Evolutionary conservation across 352 stramenopile species (phyloP).

Genomic region (Globisporangium heterothallicum): DNA sequence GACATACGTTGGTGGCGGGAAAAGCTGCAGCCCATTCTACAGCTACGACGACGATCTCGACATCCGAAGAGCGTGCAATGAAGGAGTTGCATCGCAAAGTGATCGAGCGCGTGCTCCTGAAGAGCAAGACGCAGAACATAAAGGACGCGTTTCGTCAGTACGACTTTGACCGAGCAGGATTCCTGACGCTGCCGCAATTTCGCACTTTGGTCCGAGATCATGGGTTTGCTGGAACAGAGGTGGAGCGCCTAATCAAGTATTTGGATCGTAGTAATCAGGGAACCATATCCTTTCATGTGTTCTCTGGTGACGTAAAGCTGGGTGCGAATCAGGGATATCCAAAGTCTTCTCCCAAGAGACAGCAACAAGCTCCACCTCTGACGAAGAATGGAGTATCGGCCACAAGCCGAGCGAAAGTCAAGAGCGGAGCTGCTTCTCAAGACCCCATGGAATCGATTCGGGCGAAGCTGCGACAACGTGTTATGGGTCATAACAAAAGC

Average conservation of each 20-base stretch:
- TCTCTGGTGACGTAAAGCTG: constrained; percentile 36
- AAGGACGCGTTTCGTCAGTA: constrained; percentile 70
- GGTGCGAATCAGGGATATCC: constrained; percentile 36
- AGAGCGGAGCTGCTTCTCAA: constrained; percentile 7
- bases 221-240: constrained; percentile 42
- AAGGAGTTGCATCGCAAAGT: constrained; percentile 52
- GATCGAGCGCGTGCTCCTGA: constrained; percentile 49
- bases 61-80: constrained; percentile 11
- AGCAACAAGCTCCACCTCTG: constrained; percentile 26
- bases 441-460: constrained; percentile 55
- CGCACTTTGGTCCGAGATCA: constrained; percentile 46
- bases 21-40: neutral
- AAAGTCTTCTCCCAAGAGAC: constrained; percentile 40
- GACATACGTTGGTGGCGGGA: neutral
- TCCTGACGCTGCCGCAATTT: constrained; percentile 43
- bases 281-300: constrained; percentile 47
- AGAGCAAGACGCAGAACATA: constrained; percentile 45
- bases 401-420: constrained; percentile 13
- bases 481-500: constrained; percentile 67
- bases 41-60: neutral
- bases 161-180: constrained; percentile 37
- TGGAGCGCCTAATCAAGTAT: constrained; percentile 43
- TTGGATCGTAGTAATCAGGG: constrained; percentile 30
- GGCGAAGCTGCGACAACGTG: constrained; percentile 46
- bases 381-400: constrained; percentile 16